These are phyloP conservation scores for Bremia lactucae DNA, from an alignment of 352 stramenopile genomes.

Conservation along the genomic window DNA sequence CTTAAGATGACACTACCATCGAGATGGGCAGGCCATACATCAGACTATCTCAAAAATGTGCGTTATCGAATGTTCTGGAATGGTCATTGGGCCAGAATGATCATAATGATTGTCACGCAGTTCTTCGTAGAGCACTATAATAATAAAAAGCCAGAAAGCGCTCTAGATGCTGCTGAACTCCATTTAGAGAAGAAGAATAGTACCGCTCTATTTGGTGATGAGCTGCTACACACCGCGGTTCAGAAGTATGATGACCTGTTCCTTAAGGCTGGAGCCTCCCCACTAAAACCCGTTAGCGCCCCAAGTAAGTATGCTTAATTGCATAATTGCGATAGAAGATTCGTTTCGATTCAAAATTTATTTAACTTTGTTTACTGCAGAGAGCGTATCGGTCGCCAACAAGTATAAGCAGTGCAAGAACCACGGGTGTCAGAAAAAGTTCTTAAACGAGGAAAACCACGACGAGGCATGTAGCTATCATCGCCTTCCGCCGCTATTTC, in stretches of 20 bases:
- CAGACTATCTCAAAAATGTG: conserved; percentile 78
- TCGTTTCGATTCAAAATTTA: neutral
- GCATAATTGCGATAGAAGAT: neutral
- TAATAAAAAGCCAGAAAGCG: conserved; percentile 73
- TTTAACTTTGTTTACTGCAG: conserved; percentile 5
- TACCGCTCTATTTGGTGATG: conserved; percentile 48
- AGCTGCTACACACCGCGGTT: conserved; percentile 66
- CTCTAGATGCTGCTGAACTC: conserved; percentile 34
- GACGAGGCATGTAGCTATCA: conserved; percentile 71
- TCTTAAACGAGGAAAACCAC: conserved; percentile 64
- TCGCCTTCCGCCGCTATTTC: conserved; percentile 71
- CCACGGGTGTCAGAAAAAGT: conserved; percentile 79
- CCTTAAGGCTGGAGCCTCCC: conserved; percentile 48
- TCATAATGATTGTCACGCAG: conserved; percentile 15
- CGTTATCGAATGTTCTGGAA: conserved; percentile 9
- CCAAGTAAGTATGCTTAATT: conserved; percentile 25
- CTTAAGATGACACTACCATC: conserved; percentile 84
- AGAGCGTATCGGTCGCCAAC: conserved; percentile 11
- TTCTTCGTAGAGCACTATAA: conserved; percentile 89
- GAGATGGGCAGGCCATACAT: conserved; percentile 73
- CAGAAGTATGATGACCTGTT: conserved; percentile 84
- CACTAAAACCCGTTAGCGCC: conserved; percentile 36
- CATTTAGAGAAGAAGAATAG: conserved; percentile 66
- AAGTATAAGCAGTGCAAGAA: conserved; percentile 78
- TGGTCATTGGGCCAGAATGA: neutral